Evolutionary conservation across 2,329 filamentous ascomycete species (phyloP).

Genomic region (Coleophoma cylindrospora): DNA sequence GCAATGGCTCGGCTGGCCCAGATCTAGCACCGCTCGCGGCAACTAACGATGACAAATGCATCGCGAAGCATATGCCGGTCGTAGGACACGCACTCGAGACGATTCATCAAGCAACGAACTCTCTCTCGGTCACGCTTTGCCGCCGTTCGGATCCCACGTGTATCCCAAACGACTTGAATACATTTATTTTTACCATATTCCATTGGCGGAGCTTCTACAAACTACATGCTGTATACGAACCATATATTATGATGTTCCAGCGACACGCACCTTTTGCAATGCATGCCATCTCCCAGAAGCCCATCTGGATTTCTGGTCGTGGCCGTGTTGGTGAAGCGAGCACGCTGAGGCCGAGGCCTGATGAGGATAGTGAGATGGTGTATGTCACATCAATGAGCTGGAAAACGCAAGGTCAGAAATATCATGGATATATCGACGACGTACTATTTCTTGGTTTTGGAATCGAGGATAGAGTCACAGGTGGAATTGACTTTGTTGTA

Average conservation of each 20-base stretch:
- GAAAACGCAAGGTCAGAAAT: conserved; percentile 39
- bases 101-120: conserved; percentile 57
- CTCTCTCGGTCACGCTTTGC: conserved; percentile 50
- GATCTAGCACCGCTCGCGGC: conserved; percentile 37
- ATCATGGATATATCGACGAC: conserved; percentile 53
- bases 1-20: conserved; percentile 39
- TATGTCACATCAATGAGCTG: conserved; percentile 54
- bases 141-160: conserved; percentile 39
- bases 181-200: conserved; percentile 48
- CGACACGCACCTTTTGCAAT: conserved; percentile 43
- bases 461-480: conserved; percentile 45
- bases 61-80: conserved; percentile 40
- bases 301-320: conserved; percentile 52
- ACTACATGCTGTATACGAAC: conserved; percentile 49
- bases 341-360: not conserved
- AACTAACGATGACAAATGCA: conserved; percentile 37
- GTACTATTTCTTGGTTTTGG: conserved; percentile 50
- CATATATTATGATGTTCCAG: conserved; percentile 47
- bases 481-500: conserved; percentile 45
- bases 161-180: conserved; percentile 37
- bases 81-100: conserved; percentile 28
- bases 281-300: conserved; percentile 41
- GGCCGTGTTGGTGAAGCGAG: conserved; percentile 3
- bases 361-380: conserved; percentile 45
- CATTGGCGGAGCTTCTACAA: conserved; percentile 47